Evolutionary conservation across 1,139 yeast species (phyloP), one percentile per base, ranked within the genome.

Genomic region (Lodderomyces elongisporus): DNA sequence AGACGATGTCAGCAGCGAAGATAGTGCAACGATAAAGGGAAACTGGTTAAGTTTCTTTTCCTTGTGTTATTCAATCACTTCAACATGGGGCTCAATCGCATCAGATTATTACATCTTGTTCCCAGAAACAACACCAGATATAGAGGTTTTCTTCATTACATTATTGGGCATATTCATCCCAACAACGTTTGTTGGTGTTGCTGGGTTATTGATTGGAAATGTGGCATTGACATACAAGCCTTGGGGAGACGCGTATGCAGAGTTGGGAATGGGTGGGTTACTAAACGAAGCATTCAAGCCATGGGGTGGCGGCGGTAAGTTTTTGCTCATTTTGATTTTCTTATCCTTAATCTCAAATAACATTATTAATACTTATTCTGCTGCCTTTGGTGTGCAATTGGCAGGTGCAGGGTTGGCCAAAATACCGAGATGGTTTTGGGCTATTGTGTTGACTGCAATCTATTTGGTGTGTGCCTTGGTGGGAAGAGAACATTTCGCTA

Each of bases 11-110:
- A 47, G 50, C 13, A 47, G 50, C 13, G 70, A 71, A 3, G 72
- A 66, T 14, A 36, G 63, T 1, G 53, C 58, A 7, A 61, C 70
- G 3, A 40, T 51, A 9, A 66, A 68, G 32, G 95, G 94, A 6
- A 74, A 77, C 51, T 77, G 85, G 75, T 55, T 87, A 20, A 74
- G 87, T 13, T 83, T 78, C 54, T 85, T 85, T 50, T 74, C 89
- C 1, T 63, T 85, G 31, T 70, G 82, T 24, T 85, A 84, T 50
- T 81, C 95, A 21, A 78, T 82, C 30, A 85, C 96, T 3, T 75
- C 89, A 1, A 85, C 95, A 1, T 88, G 96, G 96, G 93, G 94
- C 24, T 82, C 91, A 4, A 74, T 83, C 40, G 85, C 95, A 1
- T 71, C 91, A 1, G 96, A 88, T 56, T 88, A 87, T 55, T 85